A percentile compares a stretch with the other conserved stretches of the same genome.
These are phyloP conservation scores for Chalciporus pseudorubinellus DNA, from an alignment of 768 basidiomycete species.

Conservation along the genomic window DNA sequence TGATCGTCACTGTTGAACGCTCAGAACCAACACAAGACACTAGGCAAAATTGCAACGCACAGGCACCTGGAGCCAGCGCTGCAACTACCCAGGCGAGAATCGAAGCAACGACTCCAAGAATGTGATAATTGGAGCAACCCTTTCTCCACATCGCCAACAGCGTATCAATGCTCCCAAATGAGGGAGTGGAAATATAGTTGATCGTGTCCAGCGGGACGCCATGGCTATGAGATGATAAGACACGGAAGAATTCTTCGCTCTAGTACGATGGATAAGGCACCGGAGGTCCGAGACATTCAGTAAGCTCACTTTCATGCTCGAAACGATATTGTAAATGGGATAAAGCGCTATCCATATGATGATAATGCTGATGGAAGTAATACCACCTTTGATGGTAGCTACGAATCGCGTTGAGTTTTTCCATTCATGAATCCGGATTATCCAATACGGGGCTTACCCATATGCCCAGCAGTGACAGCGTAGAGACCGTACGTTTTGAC, in stretches of 20 bases:
- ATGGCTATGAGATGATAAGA: constrained; percentile 5
- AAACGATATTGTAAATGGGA: constrained; percentile 19
- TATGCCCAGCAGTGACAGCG: constrained; percentile 16
- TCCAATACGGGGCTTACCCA: constrained; percentile 10
- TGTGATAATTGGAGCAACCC: constrained; percentile 23
- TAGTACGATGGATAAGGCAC: not conserved
- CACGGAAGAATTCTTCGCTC: constrained; percentile 32
- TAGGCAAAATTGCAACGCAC: constrained; percentile 15
- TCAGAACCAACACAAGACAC: not conserved
- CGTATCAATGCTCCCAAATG: constrained; percentile 17
- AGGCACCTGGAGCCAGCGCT: constrained; percentile 23
- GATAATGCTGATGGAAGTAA: constrained; percentile 29
- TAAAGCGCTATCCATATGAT: constrained; percentile 28
- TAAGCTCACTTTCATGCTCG: constrained; percentile 15
- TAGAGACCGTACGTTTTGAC: constrained; percentile 25
- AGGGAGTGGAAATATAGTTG: constrained; percentile 22
- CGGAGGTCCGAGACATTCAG: too few species aligned
- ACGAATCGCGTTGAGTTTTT: not conserved
- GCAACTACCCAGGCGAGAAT: constrained; percentile 19
- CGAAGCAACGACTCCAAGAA: constrained; percentile 15
- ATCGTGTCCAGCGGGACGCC: constrained; percentile 25
- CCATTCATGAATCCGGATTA: not conserved
- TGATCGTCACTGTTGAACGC: constrained; percentile 15
- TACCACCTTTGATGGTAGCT: constrained; percentile 28
- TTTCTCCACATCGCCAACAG: constrained; percentile 15